Conservation (phyloP, 2,329 filamentous ascomycete genomes). For the Arthrobotrys entomopaga region DNA sequence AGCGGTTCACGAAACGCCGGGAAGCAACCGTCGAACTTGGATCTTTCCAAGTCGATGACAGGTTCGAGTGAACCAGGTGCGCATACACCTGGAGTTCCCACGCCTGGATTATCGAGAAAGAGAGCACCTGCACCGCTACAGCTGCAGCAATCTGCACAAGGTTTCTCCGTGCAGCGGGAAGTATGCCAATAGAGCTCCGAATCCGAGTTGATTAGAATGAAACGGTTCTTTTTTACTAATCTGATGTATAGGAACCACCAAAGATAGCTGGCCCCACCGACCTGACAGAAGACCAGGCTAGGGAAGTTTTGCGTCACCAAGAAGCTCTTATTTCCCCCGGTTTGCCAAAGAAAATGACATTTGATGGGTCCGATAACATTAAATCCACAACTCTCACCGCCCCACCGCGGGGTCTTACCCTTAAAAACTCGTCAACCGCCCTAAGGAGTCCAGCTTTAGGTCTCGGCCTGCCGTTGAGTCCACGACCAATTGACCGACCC, state of each 20-base stretch:
- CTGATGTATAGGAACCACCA: slow-evolving; percentile 15
- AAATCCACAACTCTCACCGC: slow-evolving; percentile 52
- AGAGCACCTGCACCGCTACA: slow-evolving; percentile 56
- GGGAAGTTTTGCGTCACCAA: slow-evolving; percentile 49
- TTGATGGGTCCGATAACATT: slow-evolving; percentile 43
- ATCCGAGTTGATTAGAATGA: background rate
- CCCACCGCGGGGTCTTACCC: slow-evolving; percentile 39
- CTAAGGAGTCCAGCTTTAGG: slow-evolving; percentile 52
- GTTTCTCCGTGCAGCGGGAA: slow-evolving; percentile 40
- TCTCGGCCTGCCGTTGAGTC: slow-evolving; percentile 53
- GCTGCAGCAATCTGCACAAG: slow-evolving; percentile 44
- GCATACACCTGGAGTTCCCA: slow-evolving; percentile 42
- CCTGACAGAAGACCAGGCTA: slow-evolving; percentile 47
- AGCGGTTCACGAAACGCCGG: slow-evolving; percentile 18
- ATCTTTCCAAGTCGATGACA: slow-evolving; percentile 40
- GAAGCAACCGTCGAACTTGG: slow-evolving; percentile 32
- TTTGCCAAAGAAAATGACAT: slow-evolving; percentile 48
- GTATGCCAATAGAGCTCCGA: slow-evolving; percentile 11
- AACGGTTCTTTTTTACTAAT: background rate
- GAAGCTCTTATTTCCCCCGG: slow-evolving; percentile 48
- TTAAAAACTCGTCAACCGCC: slow-evolving; percentile 36
- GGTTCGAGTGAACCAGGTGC: slow-evolving; percentile 27
- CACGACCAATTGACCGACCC: slow-evolving; percentile 58
- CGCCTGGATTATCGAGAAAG: slow-evolving; percentile 59
- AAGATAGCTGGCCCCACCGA: slow-evolving; percentile 39